Evolutionary conservation across 2,329 filamentous ascomycete species (phyloP).

Genomic region (Colletotrichum phormii): DNA sequence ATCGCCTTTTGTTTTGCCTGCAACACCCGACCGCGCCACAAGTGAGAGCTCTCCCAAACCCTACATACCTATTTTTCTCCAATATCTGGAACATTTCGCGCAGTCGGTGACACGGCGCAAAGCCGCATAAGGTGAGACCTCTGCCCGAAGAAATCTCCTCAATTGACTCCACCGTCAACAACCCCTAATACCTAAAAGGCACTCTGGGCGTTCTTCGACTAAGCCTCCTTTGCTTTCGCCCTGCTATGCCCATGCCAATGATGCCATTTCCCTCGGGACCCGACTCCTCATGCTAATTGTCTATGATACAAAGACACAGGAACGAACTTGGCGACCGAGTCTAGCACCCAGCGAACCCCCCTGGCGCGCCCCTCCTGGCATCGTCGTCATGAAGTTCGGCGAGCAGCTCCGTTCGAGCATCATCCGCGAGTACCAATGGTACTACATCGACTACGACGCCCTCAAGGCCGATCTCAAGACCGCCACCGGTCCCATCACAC

Average conservation of each 20-base stretch:
- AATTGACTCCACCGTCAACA: constrained; percentile 16
- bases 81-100: constrained; percentile 14
- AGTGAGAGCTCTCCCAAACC: constrained; percentile 12
- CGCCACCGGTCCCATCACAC: constrained; percentile 63
- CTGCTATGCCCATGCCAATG: background rate
- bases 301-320: constrained; percentile 59
- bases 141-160: background rate
- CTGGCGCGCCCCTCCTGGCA: constrained; percentile 59
- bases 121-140: constrained; percentile 28
- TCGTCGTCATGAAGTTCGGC: constrained; percentile 85
- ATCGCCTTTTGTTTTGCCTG: constrained; percentile 32
- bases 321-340: constrained; percentile 54
- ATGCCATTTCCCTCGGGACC: constrained; percentile 5
- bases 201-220: background rate
- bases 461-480: constrained; percentile 89
- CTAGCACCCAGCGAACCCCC: constrained; percentile 38
- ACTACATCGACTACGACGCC: constrained; percentile 98
- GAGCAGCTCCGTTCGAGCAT: constrained; percentile 95
- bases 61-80: constrained; percentile 3
- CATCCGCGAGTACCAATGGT: constrained; percentile 97
- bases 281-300: constrained; percentile 61
- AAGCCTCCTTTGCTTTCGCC: constrained; percentile 31
- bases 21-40: constrained; percentile 27
- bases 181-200: background rate
- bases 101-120: constrained; percentile 13